These are phyloP conservation scores for Phytophthora chlamydospora DNA, from an alignment of 352 stramenopile species.

Conservation along the genomic window DNA sequence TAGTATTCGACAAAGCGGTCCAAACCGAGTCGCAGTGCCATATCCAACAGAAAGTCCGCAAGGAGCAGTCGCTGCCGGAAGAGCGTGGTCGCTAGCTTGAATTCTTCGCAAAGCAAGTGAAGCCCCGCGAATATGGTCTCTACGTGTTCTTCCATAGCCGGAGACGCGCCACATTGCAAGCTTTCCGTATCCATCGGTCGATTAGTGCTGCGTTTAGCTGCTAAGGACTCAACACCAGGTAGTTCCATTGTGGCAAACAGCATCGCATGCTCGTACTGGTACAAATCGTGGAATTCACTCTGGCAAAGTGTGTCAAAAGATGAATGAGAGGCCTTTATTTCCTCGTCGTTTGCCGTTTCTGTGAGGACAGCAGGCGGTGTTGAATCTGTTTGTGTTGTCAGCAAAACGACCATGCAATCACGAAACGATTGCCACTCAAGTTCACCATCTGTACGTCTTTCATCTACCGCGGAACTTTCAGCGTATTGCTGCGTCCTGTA, in stretches of 20 bases:
- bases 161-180: neutral
- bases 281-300: constrained; percentile 51
- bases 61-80: constrained; percentile 42
- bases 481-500: constrained; percentile 25
- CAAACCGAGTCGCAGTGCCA: constrained; percentile 41
- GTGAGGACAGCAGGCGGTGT: neutral
- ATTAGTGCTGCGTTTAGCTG: neutral
- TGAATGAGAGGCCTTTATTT: constrained; percentile 9
- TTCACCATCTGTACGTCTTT: constrained; percentile 11
- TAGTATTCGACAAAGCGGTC: constrained; percentile 62
- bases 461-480: neutral
- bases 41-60: constrained; percentile 38
- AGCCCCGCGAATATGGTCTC: constrained; percentile 51
- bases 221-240: constrained; percentile 7
- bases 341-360: neutral
- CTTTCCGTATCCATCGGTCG: neutral
- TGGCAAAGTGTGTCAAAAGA: constrained; percentile 52
- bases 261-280: constrained; percentile 50
- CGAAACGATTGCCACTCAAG: constrained; percentile 41
- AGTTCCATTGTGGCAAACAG: constrained; percentile 46
- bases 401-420: constrained; percentile 23
- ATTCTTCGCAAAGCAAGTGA: constrained; percentile 77
- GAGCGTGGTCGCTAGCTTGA: constrained; percentile 55
- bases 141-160: constrained; percentile 20
- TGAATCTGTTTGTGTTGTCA: constrained; percentile 7